phyloP scores from a whole-genome alignment of 768 basidiomycete species.

The Naganishia vishniacii region DNA sequence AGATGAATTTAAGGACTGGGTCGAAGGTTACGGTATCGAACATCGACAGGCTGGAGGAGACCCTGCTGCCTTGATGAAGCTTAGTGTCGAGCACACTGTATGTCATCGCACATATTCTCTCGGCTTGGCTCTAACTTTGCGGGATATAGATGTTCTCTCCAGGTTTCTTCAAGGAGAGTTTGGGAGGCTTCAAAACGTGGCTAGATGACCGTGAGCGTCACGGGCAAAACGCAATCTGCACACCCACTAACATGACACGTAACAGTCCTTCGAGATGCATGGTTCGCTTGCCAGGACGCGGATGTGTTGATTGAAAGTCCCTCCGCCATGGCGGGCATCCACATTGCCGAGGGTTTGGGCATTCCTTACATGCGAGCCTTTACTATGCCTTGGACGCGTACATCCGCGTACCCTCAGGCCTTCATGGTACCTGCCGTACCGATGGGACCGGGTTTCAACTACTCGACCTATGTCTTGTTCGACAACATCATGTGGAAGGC shows the following conservation, averaged over 20 bases:
- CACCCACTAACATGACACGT: neutral
- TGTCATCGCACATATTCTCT: slow-evolving; percentile 24
- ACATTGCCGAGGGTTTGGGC: slow-evolving; percentile 63
- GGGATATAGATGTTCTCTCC: slow-evolving; percentile 72
- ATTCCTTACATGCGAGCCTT: slow-evolving; percentile 60
- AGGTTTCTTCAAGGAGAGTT: slow-evolving; percentile 63
- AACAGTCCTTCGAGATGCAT: slow-evolving; percentile 53
- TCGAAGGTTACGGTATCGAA: slow-evolving; percentile 58
- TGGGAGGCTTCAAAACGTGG: slow-evolving; percentile 62
- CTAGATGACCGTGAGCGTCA: slow-evolving; percentile 55
- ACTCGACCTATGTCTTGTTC: slow-evolving; percentile 57
- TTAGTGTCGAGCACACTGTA: slow-evolving; percentile 52
- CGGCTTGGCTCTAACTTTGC: neutral
- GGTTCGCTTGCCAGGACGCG: slow-evolving; percentile 61
- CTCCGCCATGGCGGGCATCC: slow-evolving; percentile 65
- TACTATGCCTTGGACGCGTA: slow-evolving; percentile 51
- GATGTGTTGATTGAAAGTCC: slow-evolving; percentile 65
- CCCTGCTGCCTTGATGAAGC: slow-evolving; percentile 64
- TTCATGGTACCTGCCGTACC: slow-evolving; percentile 61
- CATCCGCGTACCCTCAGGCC: slow-evolving; percentile 61
- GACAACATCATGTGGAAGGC: slow-evolving; percentile 66
- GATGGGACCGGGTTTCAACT: slow-evolving; percentile 58
- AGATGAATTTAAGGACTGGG: slow-evolving; percentile 55
- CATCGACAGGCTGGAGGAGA: slow-evolving; percentile 65
- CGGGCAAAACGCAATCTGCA: slow-evolving; percentile 41